Evolutionary conservation across 2,329 filamentous ascomycete genomes (phyloP), one percentile per base, ranked within the genome.

Genomic region (Neopestalotiopsis clavispora): DNA sequence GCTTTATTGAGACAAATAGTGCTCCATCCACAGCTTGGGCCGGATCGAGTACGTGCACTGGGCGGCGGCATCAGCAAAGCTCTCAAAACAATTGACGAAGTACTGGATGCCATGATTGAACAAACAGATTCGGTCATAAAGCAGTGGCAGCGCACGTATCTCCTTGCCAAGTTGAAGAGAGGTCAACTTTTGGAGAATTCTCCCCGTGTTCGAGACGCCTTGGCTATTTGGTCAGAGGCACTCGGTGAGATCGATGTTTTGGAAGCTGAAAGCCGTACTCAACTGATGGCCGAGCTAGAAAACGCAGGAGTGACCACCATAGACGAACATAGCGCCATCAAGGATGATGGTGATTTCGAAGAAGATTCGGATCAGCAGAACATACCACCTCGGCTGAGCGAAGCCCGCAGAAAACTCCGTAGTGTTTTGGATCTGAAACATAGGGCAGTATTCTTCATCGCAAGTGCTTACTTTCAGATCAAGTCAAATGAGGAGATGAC

Each of bases 71-170:
- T 61, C 14, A 85, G 85, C 66, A 90, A 88, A 0, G 91, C 93
- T 0, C 84, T 98, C 72, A 87, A 93, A 13, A 97, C 95, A 0
- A 91, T 97, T 1, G 88, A 91, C 20, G 93, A 98, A 78, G 95
- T 98, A 1, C 84, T 99, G 12, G 91, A 94, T 72, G 90, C 91
- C 4, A 98, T 99, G 95, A 91, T 98, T 69, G 94, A 97, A 67
- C 91, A 95, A 75, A 94, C 92, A 58, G 92, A 95, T 68, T 84
- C 83, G 5, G 78, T 81, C 1, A 87, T 95, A 68, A 88, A 91
- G 65, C 80, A 86, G 0, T 91, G 95, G 69, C 91, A 96, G 75
- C 88, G 94, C 66, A 82, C 85, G 2, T 84, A 91, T 62, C 83
- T 97, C 6, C 77, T 88, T 2, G 85, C 85, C 42, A 89, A 89